Evolutionary conservation across 257 asterid genomes (phyloP), one percentile per base, ranked within the genome.

Genomic region (Solanum pimpinellifolium): DNA sequence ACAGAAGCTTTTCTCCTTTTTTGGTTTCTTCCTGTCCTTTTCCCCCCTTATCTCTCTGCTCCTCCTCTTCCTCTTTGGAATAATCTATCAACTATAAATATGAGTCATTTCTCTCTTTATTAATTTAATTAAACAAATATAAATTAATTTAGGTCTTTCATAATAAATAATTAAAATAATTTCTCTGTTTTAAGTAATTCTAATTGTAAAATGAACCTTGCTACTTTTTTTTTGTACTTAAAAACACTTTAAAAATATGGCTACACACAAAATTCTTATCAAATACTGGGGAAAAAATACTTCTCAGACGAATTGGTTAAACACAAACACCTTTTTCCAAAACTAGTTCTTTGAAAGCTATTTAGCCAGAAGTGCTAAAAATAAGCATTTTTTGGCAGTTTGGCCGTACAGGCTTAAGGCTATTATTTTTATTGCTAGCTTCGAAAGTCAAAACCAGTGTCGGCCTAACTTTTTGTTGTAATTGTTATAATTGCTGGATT

Each of bases 401-500:
- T 74, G 52, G 49, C 18, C 31, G 6, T 37, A 74, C 82, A 73
- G 21, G 5, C 29, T 73, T 20, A 47, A 80, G 66, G 68, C 68
- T 80, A 25, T 78, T 78, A 5, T 46, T 78, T 80, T 49, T 81
- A 11, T 81, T 81, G 46, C 69, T 81, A 81, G 69, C 46, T 81
- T 49, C 46, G 31, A 47, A 20, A 29, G 56, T 49, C 85, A 49
- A 47, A 20, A 29, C 69, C 69, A 47, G 62, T 86, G 59, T 49
- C 62, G 86, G 72, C 59, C 41, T 41, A 56, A 52, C 60, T 86
- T 81, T 47, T 56, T 69, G 88, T 69, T 87, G 74, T 62, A 73
- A 87, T 86, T 76, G 52, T 62, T 83, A 62, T 33, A 60, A 83
- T 85, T 87, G 86, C 70, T 83, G 88, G 90, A 82, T 88, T 91